A percentile compares a stretch with the other conserved stretches of the same genome.
phyloP scores from a whole-genome alignment of 768 basidiomycete species.

The Pilatotrama ljubarskyi region DNA sequence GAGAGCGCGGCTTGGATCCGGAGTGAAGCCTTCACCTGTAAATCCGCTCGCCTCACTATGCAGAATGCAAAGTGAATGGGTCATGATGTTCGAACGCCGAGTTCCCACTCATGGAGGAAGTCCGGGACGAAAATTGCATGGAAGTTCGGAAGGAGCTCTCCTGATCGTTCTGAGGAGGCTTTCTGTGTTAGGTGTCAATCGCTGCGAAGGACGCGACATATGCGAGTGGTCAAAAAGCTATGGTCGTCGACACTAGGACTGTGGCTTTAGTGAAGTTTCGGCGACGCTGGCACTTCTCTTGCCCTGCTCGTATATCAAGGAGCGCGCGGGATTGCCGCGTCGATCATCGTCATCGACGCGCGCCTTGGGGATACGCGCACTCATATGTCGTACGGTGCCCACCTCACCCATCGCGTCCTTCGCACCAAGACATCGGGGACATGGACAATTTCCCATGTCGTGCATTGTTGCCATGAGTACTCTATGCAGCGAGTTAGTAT shows the following conservation, averaged over 20 bases:
- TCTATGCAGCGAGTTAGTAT: conserved; percentile 23
- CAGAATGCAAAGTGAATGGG: conserved; percentile 27
- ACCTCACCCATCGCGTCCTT: conserved; percentile 20
- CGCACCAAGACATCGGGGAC: conserved; percentile 31
- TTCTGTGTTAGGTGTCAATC: conserved; percentile 28
- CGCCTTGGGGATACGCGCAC: neutral
- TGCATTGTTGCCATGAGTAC: conserved; percentile 38
- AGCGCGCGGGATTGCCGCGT: conserved; percentile 2
- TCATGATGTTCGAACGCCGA: conserved; percentile 27
- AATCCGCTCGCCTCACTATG: neutral
- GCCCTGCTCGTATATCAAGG: conserved; percentile 21
- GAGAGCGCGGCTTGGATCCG: no score
- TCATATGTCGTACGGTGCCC: conserved; percentile 17
- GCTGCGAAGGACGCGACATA: neutral
- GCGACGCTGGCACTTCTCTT: neutral
- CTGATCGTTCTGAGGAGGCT: conserved; percentile 29
- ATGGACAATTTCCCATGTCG: conserved; percentile 33
- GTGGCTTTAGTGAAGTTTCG: conserved; percentile 7
- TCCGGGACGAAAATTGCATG: conserved; percentile 30
- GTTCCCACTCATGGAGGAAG: conserved; percentile 36
- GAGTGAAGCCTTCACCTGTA: no score
- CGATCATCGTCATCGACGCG: conserved; percentile 17
- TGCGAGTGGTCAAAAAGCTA: neutral
- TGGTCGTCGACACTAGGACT: conserved; percentile 25
- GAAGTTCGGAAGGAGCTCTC: conserved; percentile 29